Percentiles rank a stretch among this genome's conserved stretches.
These are phyloP conservation scores for Piper longum DNA, from an alignment of 164 flowering plant species.

Conservation along the genomic window DNA sequence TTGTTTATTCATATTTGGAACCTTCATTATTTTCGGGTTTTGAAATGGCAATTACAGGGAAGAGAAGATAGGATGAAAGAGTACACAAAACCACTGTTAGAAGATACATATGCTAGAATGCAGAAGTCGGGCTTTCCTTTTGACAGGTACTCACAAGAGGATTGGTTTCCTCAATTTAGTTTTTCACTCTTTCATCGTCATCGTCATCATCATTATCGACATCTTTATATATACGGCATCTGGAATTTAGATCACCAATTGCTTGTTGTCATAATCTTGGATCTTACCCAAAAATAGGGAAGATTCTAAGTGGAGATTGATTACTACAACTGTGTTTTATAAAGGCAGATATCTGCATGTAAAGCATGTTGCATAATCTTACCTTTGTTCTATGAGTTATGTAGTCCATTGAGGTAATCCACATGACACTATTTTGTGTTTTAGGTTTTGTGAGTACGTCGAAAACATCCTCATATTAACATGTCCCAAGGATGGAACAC, in stretches of 20 bases:
- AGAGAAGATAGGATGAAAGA: not conserved
- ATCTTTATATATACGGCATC: too few relatives aligned
- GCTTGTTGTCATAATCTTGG: too few relatives aligned
- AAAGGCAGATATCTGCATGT: too few relatives aligned
- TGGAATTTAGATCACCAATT: too few relatives aligned
- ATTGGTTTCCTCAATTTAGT: not conserved
- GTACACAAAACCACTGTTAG: not conserved
- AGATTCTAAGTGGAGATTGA: too few relatives aligned
- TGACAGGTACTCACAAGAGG: not conserved
- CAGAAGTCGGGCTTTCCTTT: not conserved
- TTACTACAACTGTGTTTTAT: too few relatives aligned
- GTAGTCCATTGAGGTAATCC: not conserved
- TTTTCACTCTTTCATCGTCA: not conserved
- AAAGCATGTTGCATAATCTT: too few relatives aligned
- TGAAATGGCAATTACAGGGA: not conserved
- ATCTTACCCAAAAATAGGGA: too few relatives aligned
- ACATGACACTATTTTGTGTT: not conserved
- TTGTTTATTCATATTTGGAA: too few relatives aligned
- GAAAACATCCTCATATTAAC: too few relatives aligned
- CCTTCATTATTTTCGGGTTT: not conserved
- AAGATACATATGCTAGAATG: not conserved
- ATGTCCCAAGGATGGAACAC: not conserved
- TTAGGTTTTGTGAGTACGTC: not conserved
- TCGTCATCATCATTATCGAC: not conserved
- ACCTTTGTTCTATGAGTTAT: too few relatives aligned